These are phyloP conservation scores for Trichocladium uniseriatum DNA, from an alignment of 495 filamentous ascomycete species.

Conservation along the genomic window DNA sequence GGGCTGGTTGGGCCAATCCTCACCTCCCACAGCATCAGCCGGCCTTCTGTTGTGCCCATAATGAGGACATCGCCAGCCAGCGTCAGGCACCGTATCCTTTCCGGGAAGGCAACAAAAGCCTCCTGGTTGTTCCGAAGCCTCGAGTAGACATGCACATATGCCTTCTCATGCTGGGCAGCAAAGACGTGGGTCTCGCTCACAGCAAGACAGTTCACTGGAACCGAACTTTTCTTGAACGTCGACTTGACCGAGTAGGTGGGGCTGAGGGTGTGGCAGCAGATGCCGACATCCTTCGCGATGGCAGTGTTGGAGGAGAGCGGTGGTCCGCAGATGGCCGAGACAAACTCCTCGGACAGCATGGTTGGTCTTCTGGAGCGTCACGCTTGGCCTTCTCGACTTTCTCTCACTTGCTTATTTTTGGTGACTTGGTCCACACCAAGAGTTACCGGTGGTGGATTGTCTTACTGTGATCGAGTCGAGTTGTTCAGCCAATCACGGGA, in stretches of 20 bases:
- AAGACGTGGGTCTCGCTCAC: constrained; percentile 79
- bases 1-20: too few relatives aligned
- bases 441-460: too few relatives aligned
- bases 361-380: not conserved
- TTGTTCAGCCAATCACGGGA: not conserved
- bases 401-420: not conserved
- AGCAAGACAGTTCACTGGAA: constrained; percentile 66
- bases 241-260: constrained; percentile 59
- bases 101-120: constrained; percentile 73
- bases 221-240: constrained; percentile 89
- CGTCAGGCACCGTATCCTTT: constrained; percentile 67
- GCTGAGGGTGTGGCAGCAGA: constrained; percentile 77
- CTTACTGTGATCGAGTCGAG: too few relatives aligned
- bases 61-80: constrained; percentile 59
- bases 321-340: constrained; percentile 61
- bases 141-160: constrained; percentile 83
- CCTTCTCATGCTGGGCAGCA: constrained; percentile 82
- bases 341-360: constrained; percentile 77
- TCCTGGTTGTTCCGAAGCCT: constrained; percentile 77
- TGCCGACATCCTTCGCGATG: constrained; percentile 65
- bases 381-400: not conserved
- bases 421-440: too few relatives aligned
- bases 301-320: constrained; percentile 55
- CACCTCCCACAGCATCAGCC: constrained; percentile 90
- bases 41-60: constrained; percentile 77